A percentile compares a stretch with the other conserved stretches of the same genome.
phyloP scores from a whole-genome alignment of 306 rosid species.

The Acacia melanoxylon region DNA sequence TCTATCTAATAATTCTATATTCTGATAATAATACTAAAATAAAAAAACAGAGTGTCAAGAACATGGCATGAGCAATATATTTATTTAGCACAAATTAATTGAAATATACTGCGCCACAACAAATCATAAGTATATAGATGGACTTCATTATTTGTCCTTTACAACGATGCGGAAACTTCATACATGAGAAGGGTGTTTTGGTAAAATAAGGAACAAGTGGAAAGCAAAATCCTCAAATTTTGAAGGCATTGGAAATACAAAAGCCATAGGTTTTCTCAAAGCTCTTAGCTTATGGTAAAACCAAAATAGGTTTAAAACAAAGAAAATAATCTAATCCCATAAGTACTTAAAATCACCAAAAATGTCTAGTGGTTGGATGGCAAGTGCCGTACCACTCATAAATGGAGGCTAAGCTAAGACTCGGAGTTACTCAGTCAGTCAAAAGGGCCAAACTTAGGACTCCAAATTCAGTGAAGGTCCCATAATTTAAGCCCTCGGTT shows the following conservation, averaged over 20 bases:
- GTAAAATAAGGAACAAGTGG: background rate
- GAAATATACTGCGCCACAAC: background rate
- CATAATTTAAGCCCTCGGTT: constrained; percentile 79
- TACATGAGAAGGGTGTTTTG: background rate
- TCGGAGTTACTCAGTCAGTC: constrained; percentile 36
- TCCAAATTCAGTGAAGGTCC: constrained; percentile 77
- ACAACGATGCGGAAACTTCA: background rate
- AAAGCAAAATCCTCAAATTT: constrained; percentile 48
- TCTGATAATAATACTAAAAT: too few relatives aligned
- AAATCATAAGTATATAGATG: background rate
- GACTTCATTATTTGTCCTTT: background rate
- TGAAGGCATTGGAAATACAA: constrained; percentile 47
- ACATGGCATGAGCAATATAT: background rate
- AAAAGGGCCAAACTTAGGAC: constrained; percentile 66
- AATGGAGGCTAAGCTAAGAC: constrained; percentile 27
- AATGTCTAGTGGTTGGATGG: constrained; percentile 46
- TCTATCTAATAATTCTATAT: background rate
- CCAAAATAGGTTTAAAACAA: constrained; percentile 42
- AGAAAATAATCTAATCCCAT: background rate
- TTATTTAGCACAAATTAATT: background rate
- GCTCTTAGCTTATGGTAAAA: constrained; percentile 49
- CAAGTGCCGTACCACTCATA: constrained; percentile 48
- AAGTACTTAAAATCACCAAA: constrained; percentile 34
- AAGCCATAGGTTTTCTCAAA: constrained; percentile 53
- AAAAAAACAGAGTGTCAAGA: background rate